These are phyloP conservation scores for Capsicum chinense DNA, from an alignment of 257 asterid genomes.

Conservation along the genomic window DNA sequence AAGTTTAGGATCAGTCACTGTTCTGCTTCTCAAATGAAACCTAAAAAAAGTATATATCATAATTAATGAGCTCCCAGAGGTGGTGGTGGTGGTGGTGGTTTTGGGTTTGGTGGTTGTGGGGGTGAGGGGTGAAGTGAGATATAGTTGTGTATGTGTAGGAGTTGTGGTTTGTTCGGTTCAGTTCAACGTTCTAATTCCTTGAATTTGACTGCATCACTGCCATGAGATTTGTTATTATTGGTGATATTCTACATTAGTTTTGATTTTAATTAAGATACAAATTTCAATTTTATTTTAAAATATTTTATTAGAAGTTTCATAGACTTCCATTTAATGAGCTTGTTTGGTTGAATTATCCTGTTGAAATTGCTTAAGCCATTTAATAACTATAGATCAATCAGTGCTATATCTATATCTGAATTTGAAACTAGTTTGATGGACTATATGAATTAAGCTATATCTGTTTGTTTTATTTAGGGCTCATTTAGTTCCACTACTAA, in stretches of 20 bases:
- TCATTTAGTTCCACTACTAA: neutral
- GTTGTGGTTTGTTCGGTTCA: neutral
- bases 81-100: too few species aligned
- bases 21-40: neutral
- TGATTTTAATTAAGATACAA: neutral
- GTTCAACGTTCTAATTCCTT: neutral
- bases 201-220: neutral
- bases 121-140: too few species aligned
- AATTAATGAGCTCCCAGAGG: neutral
- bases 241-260: neutral
- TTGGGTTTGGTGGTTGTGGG: too few species aligned
- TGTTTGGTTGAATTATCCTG: neutral
- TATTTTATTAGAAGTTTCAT: neutral
- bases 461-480: neutral
- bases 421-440: neutral
- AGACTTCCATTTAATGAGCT: neutral
- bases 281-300: neutral
- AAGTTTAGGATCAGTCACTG: neutral
- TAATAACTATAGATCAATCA: neutral
- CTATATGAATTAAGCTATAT: neutral
- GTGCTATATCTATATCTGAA: neutral
- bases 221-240: neutral
- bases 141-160: neutral
- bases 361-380: neutral
- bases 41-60: neutral